Evolutionary conservation across 768 basidiomycete genomes (phyloP).

Genomic region (Hortiboletus campestris): DNA sequence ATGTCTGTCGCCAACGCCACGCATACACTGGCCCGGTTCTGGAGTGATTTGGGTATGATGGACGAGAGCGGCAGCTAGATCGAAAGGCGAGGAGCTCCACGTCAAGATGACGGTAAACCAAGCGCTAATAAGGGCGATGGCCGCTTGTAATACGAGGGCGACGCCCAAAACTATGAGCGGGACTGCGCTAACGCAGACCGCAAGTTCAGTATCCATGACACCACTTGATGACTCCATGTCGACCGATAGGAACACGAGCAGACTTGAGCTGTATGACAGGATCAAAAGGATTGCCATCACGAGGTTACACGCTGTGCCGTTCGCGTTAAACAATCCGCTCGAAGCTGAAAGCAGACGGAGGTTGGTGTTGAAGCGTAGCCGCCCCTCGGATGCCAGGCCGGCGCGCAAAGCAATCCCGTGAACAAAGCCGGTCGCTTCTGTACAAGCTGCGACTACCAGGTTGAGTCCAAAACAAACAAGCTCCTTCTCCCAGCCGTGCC

Average conservation of each 20-base stretch:
- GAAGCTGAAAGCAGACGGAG: slow-evolving; percentile 28
- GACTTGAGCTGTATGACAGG: slow-evolving; percentile 28
- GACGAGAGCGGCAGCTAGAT: slow-evolving; percentile 30
- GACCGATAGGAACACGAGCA: slow-evolving; percentile 22
- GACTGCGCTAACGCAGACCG: slow-evolving; percentile 22
- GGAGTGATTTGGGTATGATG: slow-evolving; percentile 23
- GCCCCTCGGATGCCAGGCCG: slow-evolving; percentile 24
- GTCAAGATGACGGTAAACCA: slow-evolving; percentile 25
- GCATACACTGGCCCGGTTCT: slow-evolving; percentile 26
- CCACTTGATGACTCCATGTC: slow-evolving; percentile 16
- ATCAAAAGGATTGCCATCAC: slow-evolving; percentile 30
- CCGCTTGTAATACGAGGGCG: slow-evolving; percentile 21
- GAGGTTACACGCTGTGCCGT: slow-evolving; percentile 20
- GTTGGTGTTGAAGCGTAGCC: slow-evolving; percentile 30
- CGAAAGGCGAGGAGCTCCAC: slow-evolving; percentile 34
- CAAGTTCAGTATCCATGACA: neutral
- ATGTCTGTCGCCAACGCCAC: slow-evolving; percentile 11
- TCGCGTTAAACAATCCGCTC: slow-evolving; percentile 19
- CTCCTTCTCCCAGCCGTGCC: slow-evolving; percentile 16
- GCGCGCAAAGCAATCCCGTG: slow-evolving; percentile 30
- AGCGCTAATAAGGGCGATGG: slow-evolving; percentile 24
- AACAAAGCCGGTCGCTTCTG: slow-evolving; percentile 29
- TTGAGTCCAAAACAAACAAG: slow-evolving; percentile 25
- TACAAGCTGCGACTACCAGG: slow-evolving; percentile 27
- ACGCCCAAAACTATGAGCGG: slow-evolving; percentile 31